Evolutionary conservation across 306 rosid genomes (phyloP).

Genomic region (Prunus kanzakura): DNA sequence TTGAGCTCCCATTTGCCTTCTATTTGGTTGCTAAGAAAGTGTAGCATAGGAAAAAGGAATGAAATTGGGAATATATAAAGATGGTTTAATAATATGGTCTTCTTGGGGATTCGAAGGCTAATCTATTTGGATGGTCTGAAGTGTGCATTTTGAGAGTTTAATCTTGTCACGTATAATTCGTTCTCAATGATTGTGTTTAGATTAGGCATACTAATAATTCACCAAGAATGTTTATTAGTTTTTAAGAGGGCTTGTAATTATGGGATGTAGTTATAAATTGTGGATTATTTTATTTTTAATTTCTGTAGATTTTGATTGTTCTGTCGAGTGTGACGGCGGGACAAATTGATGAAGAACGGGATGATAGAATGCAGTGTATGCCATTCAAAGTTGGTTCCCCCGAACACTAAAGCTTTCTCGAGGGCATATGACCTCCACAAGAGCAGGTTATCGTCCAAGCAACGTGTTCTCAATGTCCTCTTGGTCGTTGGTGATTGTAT

Average conservation of each 20-base stretch:
- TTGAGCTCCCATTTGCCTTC: not conserved
- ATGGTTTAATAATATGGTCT: not conserved
- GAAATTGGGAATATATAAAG: not conserved
- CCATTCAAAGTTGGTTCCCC: conserved; percentile 89
- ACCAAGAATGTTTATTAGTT: not conserved
- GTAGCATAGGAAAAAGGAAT: not conserved
- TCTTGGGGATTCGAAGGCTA: not conserved
- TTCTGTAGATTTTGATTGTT: conserved; percentile 46
- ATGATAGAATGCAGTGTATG: conserved; percentile 97
- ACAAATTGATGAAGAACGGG: conserved; percentile 61
- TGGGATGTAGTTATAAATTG: conserved; percentile 2
- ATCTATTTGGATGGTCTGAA: not conserved
- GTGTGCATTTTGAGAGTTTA: not conserved
- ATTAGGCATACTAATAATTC: not conserved
- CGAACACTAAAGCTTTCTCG: conserved; percentile 55
- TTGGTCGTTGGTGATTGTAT: conserved; percentile 97
- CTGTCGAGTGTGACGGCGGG: conserved; percentile 27
- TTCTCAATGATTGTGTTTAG: not conserved
- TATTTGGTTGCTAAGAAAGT: not conserved
- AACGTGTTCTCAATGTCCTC: conserved; percentile 67
- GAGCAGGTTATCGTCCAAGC: conserved; percentile 71
- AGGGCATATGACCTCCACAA: conserved; percentile 94
- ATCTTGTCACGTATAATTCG: not conserved
- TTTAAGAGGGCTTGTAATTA: not conserved
- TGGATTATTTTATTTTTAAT: not conserved